Percentiles rank a stretch among this genome's conserved stretches.
phyloP scores from a whole-genome alignment of 2,329 filamentous ascomycete genomes.

The Nemania abortiva region DNA sequence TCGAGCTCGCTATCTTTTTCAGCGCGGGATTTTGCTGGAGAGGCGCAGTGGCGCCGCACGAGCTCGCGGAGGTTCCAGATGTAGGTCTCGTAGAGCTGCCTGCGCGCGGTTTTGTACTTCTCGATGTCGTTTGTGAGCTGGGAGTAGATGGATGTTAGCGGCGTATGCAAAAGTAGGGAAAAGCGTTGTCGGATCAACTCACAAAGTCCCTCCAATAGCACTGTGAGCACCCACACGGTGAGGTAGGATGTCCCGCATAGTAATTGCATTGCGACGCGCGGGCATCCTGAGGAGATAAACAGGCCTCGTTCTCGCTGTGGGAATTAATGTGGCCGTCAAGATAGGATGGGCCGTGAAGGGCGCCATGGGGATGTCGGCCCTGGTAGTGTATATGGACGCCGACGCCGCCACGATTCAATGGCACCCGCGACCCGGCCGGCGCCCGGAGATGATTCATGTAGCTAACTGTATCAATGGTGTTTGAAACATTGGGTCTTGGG shows the following conservation, averaged over 20 bases:
- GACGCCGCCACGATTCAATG: background rate
- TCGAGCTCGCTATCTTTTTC: constrained; percentile 40
- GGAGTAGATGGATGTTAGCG: constrained; percentile 21
- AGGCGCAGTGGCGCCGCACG: constrained; percentile 32
- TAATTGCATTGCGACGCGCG: background rate
- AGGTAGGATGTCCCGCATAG: constrained; percentile 25
- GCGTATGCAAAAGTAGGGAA: background rate
- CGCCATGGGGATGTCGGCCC: constrained; percentile 15
- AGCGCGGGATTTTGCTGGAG: constrained; percentile 34
- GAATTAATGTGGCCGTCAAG: background rate
- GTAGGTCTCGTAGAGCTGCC: constrained; percentile 43
- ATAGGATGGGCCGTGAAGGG: background rate
- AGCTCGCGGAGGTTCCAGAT: constrained; percentile 45
- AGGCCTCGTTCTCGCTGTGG: background rate
- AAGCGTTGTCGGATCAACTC: constrained; percentile 10
- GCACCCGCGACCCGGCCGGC: constrained; percentile 7
- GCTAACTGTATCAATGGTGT: constrained; percentile 18
- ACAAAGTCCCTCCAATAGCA: constrained; percentile 47
- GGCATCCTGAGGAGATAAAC: background rate
- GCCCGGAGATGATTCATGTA: constrained; percentile 38
- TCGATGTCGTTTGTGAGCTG: constrained; percentile 45
- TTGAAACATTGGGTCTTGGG: background rate
- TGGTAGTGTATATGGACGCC: constrained; percentile 38
- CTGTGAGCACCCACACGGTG: constrained; percentile 42
- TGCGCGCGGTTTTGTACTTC: constrained; percentile 40